Base-by-base conservation (phyloP, 2,329 filamentous ascomycete species). In the Colletotrichum gigasporum region DNA sequence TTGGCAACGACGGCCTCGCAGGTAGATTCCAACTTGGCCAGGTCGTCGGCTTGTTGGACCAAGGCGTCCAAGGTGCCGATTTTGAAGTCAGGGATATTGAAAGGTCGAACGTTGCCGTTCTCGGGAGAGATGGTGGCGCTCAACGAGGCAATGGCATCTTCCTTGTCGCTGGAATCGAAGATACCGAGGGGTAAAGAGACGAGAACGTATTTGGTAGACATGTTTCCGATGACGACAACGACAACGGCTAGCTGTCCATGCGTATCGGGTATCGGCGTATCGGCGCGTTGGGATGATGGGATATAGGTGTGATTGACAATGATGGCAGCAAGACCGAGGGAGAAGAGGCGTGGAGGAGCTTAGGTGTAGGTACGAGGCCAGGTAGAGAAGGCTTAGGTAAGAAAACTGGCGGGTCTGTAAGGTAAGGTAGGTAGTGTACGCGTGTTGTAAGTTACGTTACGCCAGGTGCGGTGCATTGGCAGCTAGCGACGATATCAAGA, bases 31-130 rank as follows among this genome's bases (percentile, higher is more conserved):
- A 98, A 89, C 87, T 97, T 98, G 63, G 90, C 86, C 57, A 99
- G 84, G 74, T 98, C 96, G 74, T 99, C 96, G 60, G 96, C 96
- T 79, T 99, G 95, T 80, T 97, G 93, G 44, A 99, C 94, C 62
- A 99, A 85, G 37, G 92, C 93, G 80, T 99, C 96, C 35, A 99
- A 86, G 0, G 96, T 97, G 63, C 96, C 96, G 76, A 99, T 97
- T 83, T 98, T 99, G 86, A 99, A 97, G 69, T 94, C 91, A 18
- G 96, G 96, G 68, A 98, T 91, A 60, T 87, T 82, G 75, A 98
- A 97, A 2, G 90, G 89, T 53, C 89, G 82, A 45, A 93, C 90
- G 54, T 86, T 88, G 75, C 91, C 93, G 77, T 92, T 90, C 71
- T 97, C 92, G 61, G 87, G 81, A 51, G 87, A 84, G 58, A 97